Base-by-base conservation (phyloP, 805 yeast genomes). In the Yamadazyma sp. region DNA sequence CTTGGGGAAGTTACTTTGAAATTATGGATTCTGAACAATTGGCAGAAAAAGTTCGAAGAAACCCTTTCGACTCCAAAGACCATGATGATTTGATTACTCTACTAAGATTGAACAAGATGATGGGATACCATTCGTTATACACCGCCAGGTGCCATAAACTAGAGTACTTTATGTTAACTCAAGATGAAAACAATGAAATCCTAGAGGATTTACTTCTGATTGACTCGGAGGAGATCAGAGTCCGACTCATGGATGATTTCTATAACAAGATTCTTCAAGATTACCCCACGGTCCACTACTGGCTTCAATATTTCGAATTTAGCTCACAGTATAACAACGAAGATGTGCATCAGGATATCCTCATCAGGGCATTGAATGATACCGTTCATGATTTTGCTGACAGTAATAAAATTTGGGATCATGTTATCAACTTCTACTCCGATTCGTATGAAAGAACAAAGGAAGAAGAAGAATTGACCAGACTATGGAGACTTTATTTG, bases 371-470 rank as follows among this genome's bases (percentile, higher is more conserved):
- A 8, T 44, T 60, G 31, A 28, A 45, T 3, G 52, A 50, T 13
- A 50, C 54, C 2, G 52, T 46, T 5, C 35, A 51, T 32, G 71
- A 66, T 38, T 64, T 48, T 14, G 29, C 25, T 16, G 25, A 30
- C 15, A 15, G 32, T 28, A 6, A 35, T 32, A 24, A 29, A 16
- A 23, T 46, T 15, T 46, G 49, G 49, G 18, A 40, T 19, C 34
- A 29, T 10, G 41, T 38, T 1, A 5, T 46, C 18, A 15, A 11
- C 11, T 16, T 46, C 23, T 46, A 40, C 27, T 32, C 39, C 11
- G 15, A 40, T 1, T 12, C 19, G 1, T 35, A 32, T 18, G 41
- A 34, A 9, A 36, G 35, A 4, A 11, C 45, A 1, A 28, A 35
- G 6, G 30, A 32, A 7, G 41, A 41, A 32, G 48, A 42, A 1